Percentiles rank a stretch among this genome's conserved stretches.
These are phyloP conservation scores for Hymenoscyphus scutula DNA, from an alignment of 2,329 filamentous ascomycete genomes.

Conservation along the genomic window DNA sequence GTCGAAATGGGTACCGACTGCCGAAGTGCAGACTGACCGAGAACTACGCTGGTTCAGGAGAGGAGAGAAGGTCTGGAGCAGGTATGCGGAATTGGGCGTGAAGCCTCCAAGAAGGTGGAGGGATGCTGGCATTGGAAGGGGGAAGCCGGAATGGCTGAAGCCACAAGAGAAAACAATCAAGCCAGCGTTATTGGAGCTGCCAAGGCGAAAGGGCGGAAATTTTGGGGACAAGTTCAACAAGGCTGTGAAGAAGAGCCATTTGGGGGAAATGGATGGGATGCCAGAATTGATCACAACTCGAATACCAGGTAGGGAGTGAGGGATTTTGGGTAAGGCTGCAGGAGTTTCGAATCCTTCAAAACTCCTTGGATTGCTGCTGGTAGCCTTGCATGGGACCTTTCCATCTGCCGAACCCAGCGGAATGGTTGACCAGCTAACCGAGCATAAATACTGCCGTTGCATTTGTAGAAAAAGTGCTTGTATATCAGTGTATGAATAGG, in stretches of 20 bases:
- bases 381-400: not conserved
- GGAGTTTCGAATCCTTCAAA: not conserved
- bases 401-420: not conserved
- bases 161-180: constrained; percentile 2
- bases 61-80: constrained; percentile 58
- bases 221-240: constrained; percentile 5
- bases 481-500: not conserved
- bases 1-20: constrained; percentile 67
- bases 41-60: constrained; percentile 61
- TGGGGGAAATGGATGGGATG: constrained; percentile 2
- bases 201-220: constrained; percentile 16
- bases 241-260: not conserved
- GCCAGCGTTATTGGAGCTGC: constrained; percentile 26
- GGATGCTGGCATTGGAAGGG: constrained; percentile 36
- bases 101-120: constrained; percentile 63
- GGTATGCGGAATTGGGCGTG: constrained; percentile 57
- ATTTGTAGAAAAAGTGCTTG: not conserved
- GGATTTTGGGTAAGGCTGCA: not conserved
- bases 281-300: constrained; percentile 14
- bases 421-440: not conserved
- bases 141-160: constrained; percentile 29
- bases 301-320: not conserved
- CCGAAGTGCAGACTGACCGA: constrained; percentile 55
- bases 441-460: not conserved
- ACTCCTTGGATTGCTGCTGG: not conserved